phyloP scores from a whole-genome alignment of 305 asterid species.

The Solanum hybrid region DNA sequence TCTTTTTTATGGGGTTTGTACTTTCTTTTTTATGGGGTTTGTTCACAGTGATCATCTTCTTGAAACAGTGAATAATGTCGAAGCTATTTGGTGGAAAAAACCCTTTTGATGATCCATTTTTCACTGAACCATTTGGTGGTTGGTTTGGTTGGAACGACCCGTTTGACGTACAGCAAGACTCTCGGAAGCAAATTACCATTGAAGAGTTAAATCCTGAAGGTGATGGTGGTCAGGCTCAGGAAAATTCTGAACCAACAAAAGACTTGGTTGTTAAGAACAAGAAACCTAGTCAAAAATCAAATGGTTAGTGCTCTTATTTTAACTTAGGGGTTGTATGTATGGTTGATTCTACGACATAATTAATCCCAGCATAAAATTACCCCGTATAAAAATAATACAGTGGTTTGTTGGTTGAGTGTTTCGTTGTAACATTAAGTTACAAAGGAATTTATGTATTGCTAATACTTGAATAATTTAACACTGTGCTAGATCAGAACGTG shows the following conservation, averaged over 20 bases:
- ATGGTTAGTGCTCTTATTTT: constrained; percentile 19
- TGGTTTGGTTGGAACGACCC: constrained; percentile 5
- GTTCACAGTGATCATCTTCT: not conserved
- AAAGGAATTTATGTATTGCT: not conserved
- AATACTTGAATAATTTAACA: not conserved
- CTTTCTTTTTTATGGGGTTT: not conserved
- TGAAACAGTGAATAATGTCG: constrained; percentile 25
- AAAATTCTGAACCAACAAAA: constrained; percentile 29
- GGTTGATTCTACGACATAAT: not conserved
- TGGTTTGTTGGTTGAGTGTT: not conserved
- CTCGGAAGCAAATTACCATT: constrained; percentile 39
- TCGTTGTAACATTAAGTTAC: not conserved
- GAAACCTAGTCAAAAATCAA: constrained; percentile 12
- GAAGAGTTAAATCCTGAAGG: constrained; percentile 58
- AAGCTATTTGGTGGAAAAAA: constrained; percentile 60
- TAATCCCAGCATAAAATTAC: not conserved
- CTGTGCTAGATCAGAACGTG: too few species aligned
- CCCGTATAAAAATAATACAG: not conserved
- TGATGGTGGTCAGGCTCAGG: constrained; percentile 24
- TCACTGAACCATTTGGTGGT: constrained; percentile 20
- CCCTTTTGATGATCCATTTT: constrained; percentile 65
- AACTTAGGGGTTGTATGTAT: not conserved
- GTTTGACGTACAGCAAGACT: constrained; percentile 24
- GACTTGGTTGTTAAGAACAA: constrained; percentile 28
- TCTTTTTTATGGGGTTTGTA: not conserved